These are phyloP conservation scores for Jacaranda mimosifolia DNA, from an alignment of 257 asterid species.

Conservation along the genomic window DNA sequence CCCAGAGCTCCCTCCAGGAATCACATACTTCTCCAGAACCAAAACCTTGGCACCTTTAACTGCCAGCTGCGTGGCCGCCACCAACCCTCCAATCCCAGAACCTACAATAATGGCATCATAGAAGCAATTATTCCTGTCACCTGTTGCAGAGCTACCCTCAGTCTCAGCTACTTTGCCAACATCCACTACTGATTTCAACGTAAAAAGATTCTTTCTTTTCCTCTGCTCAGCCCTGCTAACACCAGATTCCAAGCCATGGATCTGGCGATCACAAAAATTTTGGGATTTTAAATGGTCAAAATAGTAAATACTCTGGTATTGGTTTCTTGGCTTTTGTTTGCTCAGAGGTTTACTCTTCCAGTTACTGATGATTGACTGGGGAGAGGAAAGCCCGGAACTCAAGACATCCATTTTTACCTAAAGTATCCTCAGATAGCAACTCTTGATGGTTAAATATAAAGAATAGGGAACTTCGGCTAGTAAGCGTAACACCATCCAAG, in stretches of 20 bases:
- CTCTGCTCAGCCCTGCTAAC: constrained; percentile 33
- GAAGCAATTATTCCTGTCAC: constrained; percentile 37
- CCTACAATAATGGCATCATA: constrained; percentile 94
- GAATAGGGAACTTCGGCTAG: constrained; percentile 32
- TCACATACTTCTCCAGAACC: constrained; percentile 92
- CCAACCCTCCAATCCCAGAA: constrained; percentile 96
- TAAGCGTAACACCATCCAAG: background rate
- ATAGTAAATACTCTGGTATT: constrained; percentile 27
- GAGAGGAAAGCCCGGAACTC: constrained; percentile 45
- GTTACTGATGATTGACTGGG: constrained; percentile 43
- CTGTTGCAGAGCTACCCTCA: constrained; percentile 34
- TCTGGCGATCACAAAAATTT: constrained; percentile 27
- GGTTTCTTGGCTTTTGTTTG: constrained; percentile 42
- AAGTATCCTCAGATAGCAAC: background rate
- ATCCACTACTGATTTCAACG: constrained; percentile 58
- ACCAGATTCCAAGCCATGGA: constrained; percentile 39
- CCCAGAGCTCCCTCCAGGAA: constrained; percentile 99
- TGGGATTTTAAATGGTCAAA: constrained; percentile 39
- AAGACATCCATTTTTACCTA: constrained; percentile 48
- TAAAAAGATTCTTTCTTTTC: constrained; percentile 38
- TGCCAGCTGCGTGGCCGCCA: constrained; percentile 94
- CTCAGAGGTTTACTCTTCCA: constrained; percentile 41
- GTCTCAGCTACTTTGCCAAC: constrained; percentile 49
- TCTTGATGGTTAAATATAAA: constrained; percentile 14
- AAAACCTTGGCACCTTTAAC: constrained; percentile 93